Evolutionary conservation across 345 rosid species (phyloP).

Genomic region (Leavenworthia alabamica): DNA sequence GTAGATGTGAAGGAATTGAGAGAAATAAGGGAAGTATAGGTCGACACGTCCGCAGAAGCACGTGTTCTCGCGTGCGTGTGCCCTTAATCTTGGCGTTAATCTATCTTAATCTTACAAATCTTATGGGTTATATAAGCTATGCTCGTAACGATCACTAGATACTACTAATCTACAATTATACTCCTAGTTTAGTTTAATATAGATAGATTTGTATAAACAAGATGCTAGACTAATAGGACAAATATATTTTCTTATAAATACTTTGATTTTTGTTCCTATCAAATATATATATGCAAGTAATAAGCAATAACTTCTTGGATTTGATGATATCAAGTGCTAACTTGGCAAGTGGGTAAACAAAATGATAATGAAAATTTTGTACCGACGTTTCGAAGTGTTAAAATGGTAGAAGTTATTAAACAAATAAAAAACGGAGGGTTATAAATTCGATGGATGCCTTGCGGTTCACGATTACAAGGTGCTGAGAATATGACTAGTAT

Average conservation of each 20-base stretch:
- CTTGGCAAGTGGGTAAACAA: neutral
- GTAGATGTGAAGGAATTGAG: slow-evolving; percentile 22
- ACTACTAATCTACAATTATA: neutral
- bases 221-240: too few species aligned
- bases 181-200: neutral
- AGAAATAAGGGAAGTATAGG: slow-evolving; percentile 6
- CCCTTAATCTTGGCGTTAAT: slow-evolving; percentile 32
- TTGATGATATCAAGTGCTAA: neutral
- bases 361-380: neutral
- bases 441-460: neutral
- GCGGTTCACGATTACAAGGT: slow-evolving; percentile 16
- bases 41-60: slow-evolving; percentile 23
- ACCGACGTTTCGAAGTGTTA: slow-evolving; percentile 13
- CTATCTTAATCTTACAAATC: slow-evolving; percentile 1
- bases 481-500: slow-evolving; percentile 8
- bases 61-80: slow-evolving; percentile 23
- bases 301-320: neutral
- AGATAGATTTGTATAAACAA: neutral
- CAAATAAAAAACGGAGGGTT: neutral
- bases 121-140: slow-evolving; percentile 11
- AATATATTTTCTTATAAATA: too few species aligned
- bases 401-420: neutral
- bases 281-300: neutral
- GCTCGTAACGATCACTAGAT: slow-evolving; percentile 16
- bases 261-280: neutral